phyloP scores from a whole-genome alignment of 1,284 basidiomycete genomes.

The Malassezia sp. region DNA sequence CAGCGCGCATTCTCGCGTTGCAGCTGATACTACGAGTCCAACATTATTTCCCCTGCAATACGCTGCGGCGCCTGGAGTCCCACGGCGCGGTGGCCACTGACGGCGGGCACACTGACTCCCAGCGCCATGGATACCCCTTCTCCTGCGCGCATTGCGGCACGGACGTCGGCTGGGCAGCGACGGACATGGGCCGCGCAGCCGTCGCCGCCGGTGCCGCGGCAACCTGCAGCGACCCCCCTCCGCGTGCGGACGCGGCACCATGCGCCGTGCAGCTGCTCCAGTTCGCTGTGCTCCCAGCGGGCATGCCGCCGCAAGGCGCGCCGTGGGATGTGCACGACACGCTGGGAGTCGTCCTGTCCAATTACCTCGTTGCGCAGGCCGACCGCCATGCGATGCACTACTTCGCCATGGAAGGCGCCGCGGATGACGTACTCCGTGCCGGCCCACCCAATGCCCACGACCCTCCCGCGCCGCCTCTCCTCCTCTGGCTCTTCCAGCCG shows the following conservation, averaged over 20 bases:
- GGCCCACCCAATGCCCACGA: too few relatives aligned
- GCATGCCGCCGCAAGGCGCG: background rate
- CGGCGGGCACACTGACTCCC: conserved; percentile 6
- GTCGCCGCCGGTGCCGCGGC: too few relatives aligned
- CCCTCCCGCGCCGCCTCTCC: background rate
- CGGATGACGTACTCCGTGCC: too few relatives aligned
- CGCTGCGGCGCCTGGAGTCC: conserved; percentile 5
- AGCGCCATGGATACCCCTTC: background rate
- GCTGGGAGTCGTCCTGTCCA: background rate
- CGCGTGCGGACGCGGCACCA: background rate
- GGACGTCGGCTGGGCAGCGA: background rate
- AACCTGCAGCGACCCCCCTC: too few relatives aligned
- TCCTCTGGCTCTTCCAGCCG: conserved; percentile 16
- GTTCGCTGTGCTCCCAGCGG: background rate
- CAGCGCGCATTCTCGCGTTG: background rate
- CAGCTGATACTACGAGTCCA: conserved; percentile 19
- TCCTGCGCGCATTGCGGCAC: background rate
- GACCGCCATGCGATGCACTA: conserved; percentile 16
- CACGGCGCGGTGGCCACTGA: conserved; percentile 5
- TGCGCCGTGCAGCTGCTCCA: conserved; percentile 5
- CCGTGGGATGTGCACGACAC: background rate
- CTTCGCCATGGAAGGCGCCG: conserved; percentile 1
- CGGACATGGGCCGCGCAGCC: too few relatives aligned
- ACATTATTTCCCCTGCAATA: conserved; percentile 5
- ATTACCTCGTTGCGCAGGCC: conserved; percentile 13